These are phyloP conservation scores for Plasmodium gaboni DNA, from an alignment of 169 alveolate genomes.

Conservation along the genomic window DNA sequence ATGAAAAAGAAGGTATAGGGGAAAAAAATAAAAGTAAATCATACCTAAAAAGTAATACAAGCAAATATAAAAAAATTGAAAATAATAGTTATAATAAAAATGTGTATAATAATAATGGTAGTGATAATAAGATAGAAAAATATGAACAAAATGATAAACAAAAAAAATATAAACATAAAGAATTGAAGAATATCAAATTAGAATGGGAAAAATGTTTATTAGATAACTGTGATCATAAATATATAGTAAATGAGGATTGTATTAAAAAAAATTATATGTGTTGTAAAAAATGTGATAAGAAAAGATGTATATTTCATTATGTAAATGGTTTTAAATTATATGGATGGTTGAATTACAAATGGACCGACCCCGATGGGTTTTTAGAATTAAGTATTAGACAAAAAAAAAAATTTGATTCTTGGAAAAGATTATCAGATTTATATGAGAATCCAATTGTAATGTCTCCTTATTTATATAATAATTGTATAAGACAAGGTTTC, in stretches of 20 bases:
- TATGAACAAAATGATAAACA: not conserved
- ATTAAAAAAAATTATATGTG: slow-evolving; percentile 44
- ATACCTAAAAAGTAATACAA: no score
- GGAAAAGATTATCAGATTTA: slow-evolving; percentile 85
- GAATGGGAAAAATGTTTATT: not conserved
- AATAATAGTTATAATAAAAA: no score
- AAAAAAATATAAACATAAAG: not conserved
- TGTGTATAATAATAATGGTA: no score
- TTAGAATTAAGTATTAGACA: slow-evolving; percentile 83
- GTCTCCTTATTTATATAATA: slow-evolving; percentile 78
- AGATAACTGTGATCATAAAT: slow-evolving; percentile 37
- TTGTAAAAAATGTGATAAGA: slow-evolving; percentile 40
- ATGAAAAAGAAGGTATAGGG: not conserved
- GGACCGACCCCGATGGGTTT: slow-evolving; percentile 90
- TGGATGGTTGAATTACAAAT: slow-evolving; percentile 79
- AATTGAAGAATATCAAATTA: not conserved
- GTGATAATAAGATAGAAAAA: no score
- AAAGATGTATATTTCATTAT: slow-evolving; percentile 74
- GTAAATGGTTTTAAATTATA: slow-evolving; percentile 44
- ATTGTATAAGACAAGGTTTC: slow-evolving; percentile 90
- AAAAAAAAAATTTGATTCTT: slow-evolving; percentile 78
- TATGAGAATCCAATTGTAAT: slow-evolving; percentile 77
- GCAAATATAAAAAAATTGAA: no score
- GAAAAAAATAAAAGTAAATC: no score
- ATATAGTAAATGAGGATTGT: slow-evolving; percentile 34